Percentiles rank a stretch among this genome's conserved stretches.
Conservation (phyloP, 2,329 filamentous ascomycete genomes). For the Epichloe aotearoae region DNA sequence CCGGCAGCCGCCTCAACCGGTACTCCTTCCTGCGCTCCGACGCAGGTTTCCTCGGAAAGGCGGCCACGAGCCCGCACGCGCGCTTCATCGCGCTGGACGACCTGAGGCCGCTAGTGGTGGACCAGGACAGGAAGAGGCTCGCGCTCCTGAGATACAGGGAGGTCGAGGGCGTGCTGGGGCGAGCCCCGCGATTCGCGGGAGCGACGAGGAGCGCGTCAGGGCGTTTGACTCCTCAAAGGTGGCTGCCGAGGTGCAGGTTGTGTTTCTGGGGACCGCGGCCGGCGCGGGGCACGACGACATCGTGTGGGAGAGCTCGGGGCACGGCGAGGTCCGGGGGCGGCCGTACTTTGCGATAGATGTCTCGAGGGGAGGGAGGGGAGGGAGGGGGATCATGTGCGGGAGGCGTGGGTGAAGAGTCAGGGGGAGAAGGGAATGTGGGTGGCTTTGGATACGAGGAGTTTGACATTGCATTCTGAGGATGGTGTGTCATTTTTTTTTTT, state of each 20-base stretch:
- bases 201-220: slow-evolving; percentile 60
- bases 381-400: slow-evolving; percentile 48
- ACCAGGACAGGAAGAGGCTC: slow-evolving; percentile 36
- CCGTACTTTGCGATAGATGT: slow-evolving; percentile 88
- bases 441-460: slow-evolving; percentile 49
- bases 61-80: slow-evolving; percentile 51
- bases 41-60: slow-evolving; percentile 53
- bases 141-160: slow-evolving; percentile 57
- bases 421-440: slow-evolving; percentile 50
- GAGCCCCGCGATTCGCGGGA: slow-evolving; percentile 50
- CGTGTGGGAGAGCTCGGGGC: slow-evolving; percentile 17
- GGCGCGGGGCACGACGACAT: not conserved
- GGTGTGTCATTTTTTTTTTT: slow-evolving; percentile 29
- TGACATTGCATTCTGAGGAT: slow-evolving; percentile 46
- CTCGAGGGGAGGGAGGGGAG: slow-evolving; percentile 45
- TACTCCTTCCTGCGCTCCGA: slow-evolving; percentile 66
- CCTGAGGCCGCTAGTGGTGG: slow-evolving; percentile 56
- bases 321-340: slow-evolving; percentile 60
- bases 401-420: slow-evolving; percentile 26
- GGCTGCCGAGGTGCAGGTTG: slow-evolving; percentile 49
- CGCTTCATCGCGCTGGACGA: slow-evolving; percentile 68
- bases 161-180: slow-evolving; percentile 53
- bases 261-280: slow-evolving; percentile 80
- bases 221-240: slow-evolving; percentile 64
- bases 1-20: slow-evolving; percentile 64